Base-by-base conservation (phyloP, 2,329 filamentous ascomycete genomes). In the Colletotrichum truncatum region DNA sequence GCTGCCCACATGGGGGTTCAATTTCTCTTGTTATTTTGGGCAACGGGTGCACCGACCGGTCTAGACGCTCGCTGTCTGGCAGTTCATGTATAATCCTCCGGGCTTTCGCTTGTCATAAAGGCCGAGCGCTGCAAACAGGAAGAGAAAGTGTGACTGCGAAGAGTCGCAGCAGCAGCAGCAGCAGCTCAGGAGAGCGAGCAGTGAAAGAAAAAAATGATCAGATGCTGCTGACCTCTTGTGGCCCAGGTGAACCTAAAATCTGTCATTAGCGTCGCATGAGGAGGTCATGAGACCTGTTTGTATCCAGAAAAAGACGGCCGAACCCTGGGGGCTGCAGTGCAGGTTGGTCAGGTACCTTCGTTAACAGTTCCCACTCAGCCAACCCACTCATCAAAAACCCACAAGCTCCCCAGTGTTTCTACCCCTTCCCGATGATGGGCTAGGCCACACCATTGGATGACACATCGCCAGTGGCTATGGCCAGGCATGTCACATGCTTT, bases 251-350 rank as follows among this genome's bases (percentile, higher is more conserved):
- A 58, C 62, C 55, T 67, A 66, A 68, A 66, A 66, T 61, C 63
- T 38, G 54, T 53, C 58, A 38, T 52, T 69, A 69, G 67, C 67
- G 67, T 67, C 36, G 63, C 62, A 67, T 67, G 45, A 45, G 30
- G 21, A 53, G 67, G 67, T 69, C 67, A 69, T 69, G 67, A 63
- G 67, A 69, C 66, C 67, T 63, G 55, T 57, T 60, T 66, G 67
- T 65, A 66, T 63, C 66, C 62, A 68, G 60, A 67, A 65, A 57
- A 61, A 51, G 55, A 62, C 58, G 46, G 55, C 45, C 46, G 52
- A 65, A 62, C 55, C 60, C 61, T 55, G 57, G 65, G 39, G 34
- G 56, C 53, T 51, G 54, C 55, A 45, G 41, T 56, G 39, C 52
- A 66, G 46, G 48, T 49, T 30, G 38, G 25, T 25, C 21, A 57